Conservation (phyloP, 441 rosid species). For the Bruguiera hainesii region DNA sequence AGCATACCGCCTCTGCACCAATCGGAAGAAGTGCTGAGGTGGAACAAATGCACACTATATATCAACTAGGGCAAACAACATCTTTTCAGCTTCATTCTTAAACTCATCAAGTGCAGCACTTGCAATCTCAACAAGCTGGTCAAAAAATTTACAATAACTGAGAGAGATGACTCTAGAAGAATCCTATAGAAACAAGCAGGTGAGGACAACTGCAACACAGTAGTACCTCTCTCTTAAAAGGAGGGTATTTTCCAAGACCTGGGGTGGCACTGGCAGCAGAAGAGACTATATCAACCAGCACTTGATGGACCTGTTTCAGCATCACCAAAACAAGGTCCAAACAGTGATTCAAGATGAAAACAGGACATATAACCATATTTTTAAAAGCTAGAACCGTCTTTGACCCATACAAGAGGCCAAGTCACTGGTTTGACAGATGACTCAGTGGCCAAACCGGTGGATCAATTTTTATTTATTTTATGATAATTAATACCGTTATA, state of each 20-base stretch:
- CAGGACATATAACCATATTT: too few relatives aligned
- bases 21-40: conserved; percentile 93
- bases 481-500: too few relatives aligned
- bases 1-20: conserved; percentile 85
- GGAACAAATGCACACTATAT: conserved; percentile 38
- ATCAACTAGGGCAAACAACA: conserved; percentile 33
- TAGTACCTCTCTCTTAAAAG: conserved; percentile 89
- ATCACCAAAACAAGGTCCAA: conserved; percentile 6
- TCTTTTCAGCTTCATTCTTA: conserved; percentile 78
- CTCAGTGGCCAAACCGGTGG: too few relatives aligned
- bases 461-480: too few relatives aligned
- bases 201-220: conserved; percentile 10
- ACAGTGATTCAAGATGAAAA: conserved; percentile 4
- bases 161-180: conserved; percentile 12
- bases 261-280: conserved; percentile 85
- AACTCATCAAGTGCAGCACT: conserved; percentile 80
- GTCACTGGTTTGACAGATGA: too few relatives aligned
- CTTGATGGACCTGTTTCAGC: conserved; percentile 72
- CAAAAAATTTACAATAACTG: conserved; percentile 8
- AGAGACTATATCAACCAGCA: conserved; percentile 81
- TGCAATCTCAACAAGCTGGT: conserved; percentile 84
- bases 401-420: too few relatives aligned
- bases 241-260: conserved; percentile 94
- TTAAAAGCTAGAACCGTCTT: too few relatives aligned
- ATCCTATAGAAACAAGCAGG: conserved; percentile 5